Evolutionary conservation across 2,329 filamentous ascomycete genomes (phyloP), one percentile per base, ranked within the genome.

Genomic region (Fusarium keratoplasticum): DNA sequence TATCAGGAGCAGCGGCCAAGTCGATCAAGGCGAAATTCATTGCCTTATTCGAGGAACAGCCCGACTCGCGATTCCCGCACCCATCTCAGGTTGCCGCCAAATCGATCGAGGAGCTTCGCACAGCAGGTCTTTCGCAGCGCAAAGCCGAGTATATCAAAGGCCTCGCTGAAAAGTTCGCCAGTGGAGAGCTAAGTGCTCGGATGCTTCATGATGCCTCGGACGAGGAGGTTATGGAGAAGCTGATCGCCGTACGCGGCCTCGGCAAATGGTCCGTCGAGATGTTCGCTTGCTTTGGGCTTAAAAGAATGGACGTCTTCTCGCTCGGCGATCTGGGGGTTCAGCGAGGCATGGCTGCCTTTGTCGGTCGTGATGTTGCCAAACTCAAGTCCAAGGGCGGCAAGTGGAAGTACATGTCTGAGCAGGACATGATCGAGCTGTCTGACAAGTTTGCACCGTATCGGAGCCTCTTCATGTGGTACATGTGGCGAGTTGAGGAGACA

Each of bases 371-470:
- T 81, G 91, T 98, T 25, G 90, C 87, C 54, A 97, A 96, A 83
- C 84, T 98, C 68, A 98, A 97, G 84, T 86, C 85, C 38, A 91
- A 91, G 29, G 92, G 92, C 35, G 94, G 94, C 52, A 98, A 98
- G 85, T 98, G 95, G 93, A 98, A 98, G 86, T 99, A 98, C 82
- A 98, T 98, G 95, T 89, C 89, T 38, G 96, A 98, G 84, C 89
- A 91, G 80, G 96, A 98, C 70, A 98, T 99, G 96, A 81, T 93
- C 70, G 93, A 95, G 74, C 87, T 94, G 73, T 92, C 94, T 14
- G 93, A 92, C 66, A 90, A 87, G 80, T 99, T 97, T 82, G 88
- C 89, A 67, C 96, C 96, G 5, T 98, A 97, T 83, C 92, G 95
- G 80, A 96, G 93, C 77, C 81, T 98, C 50, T 98, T 98, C 79